A percentile compares a stretch with the other conserved stretches of the same genome.
Evolutionary conservation across 2,329 filamentous ascomycete genomes (phyloP).

Genomic region (Aotearoamyces nothofagi): DNA sequence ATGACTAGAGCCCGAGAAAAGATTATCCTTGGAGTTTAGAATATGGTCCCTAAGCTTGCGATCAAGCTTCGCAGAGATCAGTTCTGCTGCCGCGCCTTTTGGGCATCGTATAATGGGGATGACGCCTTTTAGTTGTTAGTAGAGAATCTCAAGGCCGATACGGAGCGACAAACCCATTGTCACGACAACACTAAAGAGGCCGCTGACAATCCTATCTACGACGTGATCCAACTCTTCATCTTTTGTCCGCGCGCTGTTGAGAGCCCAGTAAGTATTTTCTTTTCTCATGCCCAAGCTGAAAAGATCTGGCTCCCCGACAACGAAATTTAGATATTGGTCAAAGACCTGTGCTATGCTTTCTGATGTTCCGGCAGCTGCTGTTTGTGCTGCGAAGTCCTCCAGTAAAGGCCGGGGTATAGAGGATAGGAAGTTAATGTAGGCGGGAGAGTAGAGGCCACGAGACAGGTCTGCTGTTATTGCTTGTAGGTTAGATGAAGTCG

Average conservation of each 20-base stretch:
- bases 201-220: constrained; percentile 84
- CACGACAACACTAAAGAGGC: constrained; percentile 95
- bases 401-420: constrained; percentile 81
- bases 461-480: constrained; percentile 75
- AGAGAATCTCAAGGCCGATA: too few species aligned
- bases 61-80: constrained; percentile 88
- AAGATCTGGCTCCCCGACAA: constrained; percentile 87
- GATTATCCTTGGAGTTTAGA: constrained; percentile 92
- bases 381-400: constrained; percentile 87
- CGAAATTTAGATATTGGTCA: constrained; percentile 95
- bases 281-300: constrained; percentile 91
- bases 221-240: constrained; percentile 80
- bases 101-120: constrained; percentile 94
- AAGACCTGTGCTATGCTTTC: constrained; percentile 87
- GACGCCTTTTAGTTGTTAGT: constrained; percentile 37
- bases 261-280: constrained; percentile 81
- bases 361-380: constrained; percentile 67
- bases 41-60: constrained; percentile 93
- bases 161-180: constrained; percentile 61
- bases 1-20: constrained; percentile 54
- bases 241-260: constrained; percentile 83
- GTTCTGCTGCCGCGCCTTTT: constrained; percentile 81
- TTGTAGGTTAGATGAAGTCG: constrained; percentile 65
- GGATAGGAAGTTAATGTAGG: constrained; percentile 93
- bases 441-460: constrained; percentile 77